phyloP scores from a whole-genome alignment of 495 filamentous ascomycete species.

The Durotheca rogersii region DNA sequence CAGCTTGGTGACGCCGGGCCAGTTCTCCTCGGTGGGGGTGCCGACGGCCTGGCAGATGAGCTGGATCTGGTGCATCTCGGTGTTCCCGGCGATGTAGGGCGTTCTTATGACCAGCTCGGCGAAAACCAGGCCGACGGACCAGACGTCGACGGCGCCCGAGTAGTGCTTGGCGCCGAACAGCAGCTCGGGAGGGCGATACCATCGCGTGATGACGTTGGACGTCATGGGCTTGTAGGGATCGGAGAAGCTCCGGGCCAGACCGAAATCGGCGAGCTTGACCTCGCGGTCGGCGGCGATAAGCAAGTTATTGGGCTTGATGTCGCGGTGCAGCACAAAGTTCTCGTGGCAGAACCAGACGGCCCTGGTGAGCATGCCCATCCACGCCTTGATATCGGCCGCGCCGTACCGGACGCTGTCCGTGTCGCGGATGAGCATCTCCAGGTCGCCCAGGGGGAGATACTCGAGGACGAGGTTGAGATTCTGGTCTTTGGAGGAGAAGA shows the following conservation, averaged over 20 bases:
- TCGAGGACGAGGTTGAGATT: constrained; percentile 95
- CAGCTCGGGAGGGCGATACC: constrained; percentile 94
- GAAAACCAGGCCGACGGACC: constrained; percentile 92
- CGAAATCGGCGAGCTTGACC: constrained; percentile 96
- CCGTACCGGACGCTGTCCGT: constrained; percentile 63
- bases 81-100: constrained; percentile 71
- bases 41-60: constrained; percentile 84
- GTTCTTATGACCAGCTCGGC: constrained; percentile 83
- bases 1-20: constrained; percentile 85
- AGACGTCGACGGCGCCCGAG: constrained; percentile 86
- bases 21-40: constrained; percentile 90
- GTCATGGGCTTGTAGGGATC: constrained; percentile 92
- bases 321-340: constrained; percentile 89
- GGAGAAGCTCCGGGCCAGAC: constrained; percentile 82
- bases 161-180: constrained; percentile 89
- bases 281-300: constrained; percentile 90
- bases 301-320: constrained; percentile 99
- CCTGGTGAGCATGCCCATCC: constrained; percentile 95
- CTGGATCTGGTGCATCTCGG: constrained; percentile 73
- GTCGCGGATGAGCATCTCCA: constrained; percentile 91
- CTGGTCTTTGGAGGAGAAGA: constrained; percentile 86
- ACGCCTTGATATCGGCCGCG: constrained; percentile 88
- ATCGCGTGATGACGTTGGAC: constrained; percentile 90
- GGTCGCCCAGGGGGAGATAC: constrained; percentile 84
- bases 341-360: constrained; percentile 97